Conservation (phyloP, 202 grass and related monocot species). For the Alloteropsis angusta region DNA sequence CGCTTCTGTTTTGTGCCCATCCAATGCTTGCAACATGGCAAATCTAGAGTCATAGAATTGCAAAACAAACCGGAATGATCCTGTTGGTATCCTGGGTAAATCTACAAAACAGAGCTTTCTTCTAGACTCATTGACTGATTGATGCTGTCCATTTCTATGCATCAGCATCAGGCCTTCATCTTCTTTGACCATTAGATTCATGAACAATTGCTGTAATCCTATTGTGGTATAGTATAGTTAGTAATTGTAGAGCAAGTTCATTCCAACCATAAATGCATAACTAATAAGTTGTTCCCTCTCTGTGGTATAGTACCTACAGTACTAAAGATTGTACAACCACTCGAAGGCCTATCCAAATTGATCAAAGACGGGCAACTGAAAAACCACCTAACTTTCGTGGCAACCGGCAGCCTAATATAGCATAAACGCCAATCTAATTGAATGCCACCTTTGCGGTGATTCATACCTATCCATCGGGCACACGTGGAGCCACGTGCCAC, state of each 20-base stretch:
- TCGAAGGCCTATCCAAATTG: conserved; percentile 21
- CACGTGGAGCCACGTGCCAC: conserved; percentile 9
- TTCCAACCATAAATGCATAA: conserved; percentile 16
- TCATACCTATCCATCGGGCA: not conserved
- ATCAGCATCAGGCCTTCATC: not conserved
- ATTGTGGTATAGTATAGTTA: not conserved
- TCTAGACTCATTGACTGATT: not conserved
- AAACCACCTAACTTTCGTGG: conserved; percentile 31
- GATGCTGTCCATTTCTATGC: not conserved
- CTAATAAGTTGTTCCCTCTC: not conserved
- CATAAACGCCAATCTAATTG: conserved; percentile 27
- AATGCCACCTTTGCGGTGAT: conserved; percentile 11
- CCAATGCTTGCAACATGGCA: not conserved
- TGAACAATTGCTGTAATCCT: not conserved
- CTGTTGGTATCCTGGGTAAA: not conserved
- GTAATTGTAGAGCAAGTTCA: conserved; percentile 4
- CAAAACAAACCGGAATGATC: not conserved
- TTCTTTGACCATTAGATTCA: conserved; percentile 21
- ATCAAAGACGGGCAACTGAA: conserved; percentile 17
- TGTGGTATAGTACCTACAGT: not conserved
- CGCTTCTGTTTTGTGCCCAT: not conserved
- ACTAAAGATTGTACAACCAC: not conserved
- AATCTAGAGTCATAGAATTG: not conserved
- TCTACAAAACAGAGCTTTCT: not conserved
- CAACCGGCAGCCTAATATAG: conserved; percentile 20